Percentiles rank a stretch among this genome's conserved stretches.
phyloP scores from a whole-genome alignment of 2,329 filamentous ascomycete genomes.

The Aspergillus novofumigatus region DNA sequence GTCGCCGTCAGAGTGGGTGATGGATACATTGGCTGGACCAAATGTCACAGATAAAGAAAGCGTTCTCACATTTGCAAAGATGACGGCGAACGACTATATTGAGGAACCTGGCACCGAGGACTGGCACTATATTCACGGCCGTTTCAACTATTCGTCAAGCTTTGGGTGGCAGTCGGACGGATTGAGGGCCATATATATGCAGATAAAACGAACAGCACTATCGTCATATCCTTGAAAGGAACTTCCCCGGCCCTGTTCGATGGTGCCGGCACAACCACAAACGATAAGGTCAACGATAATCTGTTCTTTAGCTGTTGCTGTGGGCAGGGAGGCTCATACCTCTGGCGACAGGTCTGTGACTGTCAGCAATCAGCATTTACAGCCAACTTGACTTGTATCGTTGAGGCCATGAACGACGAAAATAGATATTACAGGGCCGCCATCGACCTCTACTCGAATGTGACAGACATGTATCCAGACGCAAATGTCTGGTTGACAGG shows the following conservation, averaged over 20 bases:
- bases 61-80: constrained; percentile 76
- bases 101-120: constrained; percentile 65
- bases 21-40: constrained; percentile 73
- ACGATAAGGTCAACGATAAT: constrained; percentile 97
- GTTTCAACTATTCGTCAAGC: constrained; percentile 79
- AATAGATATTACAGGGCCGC: constrained; percentile 89
- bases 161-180: constrained; percentile 94
- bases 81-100: constrained; percentile 88
- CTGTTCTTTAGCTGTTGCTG: constrained; percentile 98
- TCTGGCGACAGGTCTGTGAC: constrained; percentile 89
- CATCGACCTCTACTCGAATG: constrained; percentile 85
- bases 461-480: constrained; percentile 80
- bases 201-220: constrained; percentile 76
- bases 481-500: constrained; percentile 85
- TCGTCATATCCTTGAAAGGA: constrained; percentile 90
- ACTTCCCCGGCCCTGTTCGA: constrained; percentile 89
- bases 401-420: constrained; percentile 69
- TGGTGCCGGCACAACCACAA: constrained; percentile 93
- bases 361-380: constrained; percentile 83
- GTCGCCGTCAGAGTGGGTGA: constrained; percentile 72
- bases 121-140: constrained; percentile 75
- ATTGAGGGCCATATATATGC: constrained; percentile 84
- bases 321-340: constrained; percentile 82
- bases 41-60: constrained; percentile 83
- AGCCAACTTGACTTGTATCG: constrained; percentile 89